Evolutionary conservation across 257 asterid genomes (phyloP).

Genomic region (Gynochthodes officinalis): DNA sequence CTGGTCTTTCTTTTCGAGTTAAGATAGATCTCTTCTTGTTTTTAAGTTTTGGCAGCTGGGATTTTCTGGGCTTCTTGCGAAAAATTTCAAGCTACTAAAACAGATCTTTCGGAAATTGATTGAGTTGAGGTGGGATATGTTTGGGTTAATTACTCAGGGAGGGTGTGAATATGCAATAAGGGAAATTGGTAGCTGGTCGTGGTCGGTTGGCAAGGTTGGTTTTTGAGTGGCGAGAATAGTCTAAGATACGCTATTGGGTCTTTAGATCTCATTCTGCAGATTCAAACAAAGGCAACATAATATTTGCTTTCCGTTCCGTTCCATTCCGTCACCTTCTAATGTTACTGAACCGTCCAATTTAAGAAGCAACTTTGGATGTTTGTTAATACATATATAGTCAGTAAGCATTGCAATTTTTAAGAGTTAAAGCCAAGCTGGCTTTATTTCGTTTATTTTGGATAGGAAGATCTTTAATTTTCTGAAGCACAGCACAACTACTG

Average conservation of each 20-base stretch:
- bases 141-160: not conserved
- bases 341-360: constrained; percentile 19
- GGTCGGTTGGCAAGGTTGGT: constrained; percentile 2
- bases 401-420: not conserved
- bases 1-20: not conserved
- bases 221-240: not conserved
- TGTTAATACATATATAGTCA: constrained; percentile 15
- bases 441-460: not conserved
- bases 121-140: not conserved
- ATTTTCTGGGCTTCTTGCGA: not conserved
- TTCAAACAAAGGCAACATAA: not conserved
- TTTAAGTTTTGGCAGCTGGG: not conserved
- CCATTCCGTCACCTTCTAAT: not conserved
- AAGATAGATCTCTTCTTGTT: not conserved
- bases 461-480: constrained; percentile 18
- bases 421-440: not conserved
- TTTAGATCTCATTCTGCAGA: constrained; percentile 15
- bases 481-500: constrained; percentile 18
- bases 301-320: constrained; percentile 3
- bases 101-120: not conserved
- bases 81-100: not conserved
- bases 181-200: constrained; percentile 1
- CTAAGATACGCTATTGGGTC: not conserved
- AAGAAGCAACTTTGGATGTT: constrained; percentile 25
- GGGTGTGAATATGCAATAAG: not conserved